These are phyloP conservation scores for Pichia sp. DNA, from an alignment of 1,139 yeast genomes.

Conservation along the genomic window DNA sequence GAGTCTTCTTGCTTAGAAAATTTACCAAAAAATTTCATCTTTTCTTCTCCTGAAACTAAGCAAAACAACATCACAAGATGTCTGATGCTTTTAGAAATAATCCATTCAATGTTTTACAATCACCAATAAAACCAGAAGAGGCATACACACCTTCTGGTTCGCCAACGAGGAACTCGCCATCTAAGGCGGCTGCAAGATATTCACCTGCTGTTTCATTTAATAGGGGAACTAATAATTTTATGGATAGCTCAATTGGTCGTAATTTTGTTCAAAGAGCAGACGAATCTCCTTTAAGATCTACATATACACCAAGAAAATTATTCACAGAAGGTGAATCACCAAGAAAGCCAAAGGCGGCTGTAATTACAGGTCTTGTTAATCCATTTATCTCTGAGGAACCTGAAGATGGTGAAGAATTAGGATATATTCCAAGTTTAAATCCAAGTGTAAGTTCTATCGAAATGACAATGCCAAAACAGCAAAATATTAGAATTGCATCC, in stretches of 20 bases:
- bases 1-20: neutral
- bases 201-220: slow-evolving; percentile 32
- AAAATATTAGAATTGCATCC: slow-evolving; percentile 12
- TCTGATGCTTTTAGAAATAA: slow-evolving; percentile 24
- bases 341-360: slow-evolving; percentile 44
- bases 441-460: slow-evolving; percentile 15
- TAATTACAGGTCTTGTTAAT: slow-evolving; percentile 31
- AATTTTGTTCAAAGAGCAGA: slow-evolving; percentile 29
- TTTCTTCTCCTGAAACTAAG: neutral
- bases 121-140: slow-evolving; percentile 27
- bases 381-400: slow-evolving; percentile 36
- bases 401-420: slow-evolving; percentile 20
- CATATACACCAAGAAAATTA: slow-evolving; percentile 43
- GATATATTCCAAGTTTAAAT: slow-evolving; percentile 20
- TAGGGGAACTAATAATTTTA: slow-evolving; percentile 19
- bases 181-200: slow-evolving; percentile 38
- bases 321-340: slow-evolving; percentile 65
- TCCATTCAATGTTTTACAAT: slow-evolving; percentile 23
- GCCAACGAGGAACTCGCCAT: slow-evolving; percentile 35
- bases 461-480: slow-evolving; percentile 12
- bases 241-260: slow-evolving; percentile 27
- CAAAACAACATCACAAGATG: slow-evolving; percentile 12
- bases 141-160: slow-evolving; percentile 33
- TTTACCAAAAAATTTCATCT: neutral
- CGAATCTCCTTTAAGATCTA: slow-evolving; percentile 14